Evolutionary conservation across 148 eudicot species (phyloP), one percentile per base, ranked within the genome.

Genomic region (Dysphania ambrosioides): DNA sequence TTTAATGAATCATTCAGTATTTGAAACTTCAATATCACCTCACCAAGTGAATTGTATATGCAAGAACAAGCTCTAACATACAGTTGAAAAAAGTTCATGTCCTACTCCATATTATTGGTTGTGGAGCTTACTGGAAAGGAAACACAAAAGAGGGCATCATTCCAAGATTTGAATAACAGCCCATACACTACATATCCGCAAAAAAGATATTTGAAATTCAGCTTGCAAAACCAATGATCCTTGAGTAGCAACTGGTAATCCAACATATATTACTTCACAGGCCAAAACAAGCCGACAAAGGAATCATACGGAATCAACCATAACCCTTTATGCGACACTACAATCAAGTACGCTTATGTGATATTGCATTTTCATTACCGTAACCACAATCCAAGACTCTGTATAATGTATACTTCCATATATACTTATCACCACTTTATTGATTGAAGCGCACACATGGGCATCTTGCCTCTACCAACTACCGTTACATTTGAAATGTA

Each of bases 51-150:
- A 64, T 55, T 19, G 61, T 4, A 31, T 65, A 15, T 23, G 34
- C 31, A 65, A 35, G 27, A 72, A 35, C n/a, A n/a, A 51, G 34
- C 41, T 36, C 8, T 71, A 13, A 19, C 13, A 55, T 32, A 57
- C 72, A 65, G 49, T 23, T 41, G 66, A 16, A 60, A 60, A 34
- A n/a, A n/a, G n/a, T n/a, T n/a, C n/a, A n/a, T n/a, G n/a, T n/a
- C n/a, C n/a, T n/a, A n/a, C n/a, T n/a, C n/a, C n/a, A n/a, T n/a
- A 57, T 47, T 16, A 8, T 19, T 53, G 31, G 4, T 2, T 10
- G 16, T 0, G 27, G 26, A 40, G 18, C 19, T 8, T 26, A 51
- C 40, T n/a, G 58, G 19, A 53, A 16, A 76, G 21, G 74, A 1
- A 56, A 61, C 24, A 15, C 34, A 6, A 19, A 42, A 40, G n/a